These are phyloP conservation scores for Neospermospora avenae DNA, from an alignment of 2,329 filamentous ascomycete genomes.

Conservation along the genomic window DNA sequence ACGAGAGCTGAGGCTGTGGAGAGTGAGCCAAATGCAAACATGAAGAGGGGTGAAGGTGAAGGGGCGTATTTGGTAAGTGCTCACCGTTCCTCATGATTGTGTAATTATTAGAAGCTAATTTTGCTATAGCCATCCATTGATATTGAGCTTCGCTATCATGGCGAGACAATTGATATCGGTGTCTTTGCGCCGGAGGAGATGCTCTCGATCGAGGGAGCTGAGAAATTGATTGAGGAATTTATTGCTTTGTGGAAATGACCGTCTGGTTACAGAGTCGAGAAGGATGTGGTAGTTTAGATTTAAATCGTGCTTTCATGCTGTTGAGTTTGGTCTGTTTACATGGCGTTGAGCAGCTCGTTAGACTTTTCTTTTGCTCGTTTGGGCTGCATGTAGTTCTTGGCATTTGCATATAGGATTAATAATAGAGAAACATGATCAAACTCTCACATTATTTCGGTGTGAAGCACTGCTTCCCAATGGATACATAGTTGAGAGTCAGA, in stretches of 20 bases:
- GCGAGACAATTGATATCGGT: constrained; percentile 29
- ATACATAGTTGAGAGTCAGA: no score
- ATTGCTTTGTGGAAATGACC: constrained; percentile 3
- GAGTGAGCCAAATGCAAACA: constrained; percentile 2
- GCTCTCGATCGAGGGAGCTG: constrained; percentile 24
- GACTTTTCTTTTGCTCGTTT: neutral
- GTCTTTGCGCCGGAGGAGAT: constrained; percentile 30
- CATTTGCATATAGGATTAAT: neutral
- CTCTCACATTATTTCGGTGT: no score
- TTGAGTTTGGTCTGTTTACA: neutral
- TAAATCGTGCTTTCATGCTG: neutral
- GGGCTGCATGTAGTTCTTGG: neutral
- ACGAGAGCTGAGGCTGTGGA: constrained; percentile 16
- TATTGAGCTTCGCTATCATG: constrained; percentile 32
- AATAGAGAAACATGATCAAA: no score
- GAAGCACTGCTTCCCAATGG: no score
- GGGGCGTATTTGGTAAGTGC: constrained; percentile 28
- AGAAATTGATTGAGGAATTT: constrained; percentile 24
- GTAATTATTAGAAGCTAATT: constrained; percentile 6
- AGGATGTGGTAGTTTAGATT: neutral
- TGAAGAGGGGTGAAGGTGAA: neutral
- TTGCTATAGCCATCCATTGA: constrained; percentile 31
- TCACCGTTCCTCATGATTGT: neutral
- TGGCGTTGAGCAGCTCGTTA: neutral
- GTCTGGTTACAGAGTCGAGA: neutral